Percentiles rank a stretch among this genome's conserved stretches.
Conservation (phyloP, 2,329 filamentous ascomycete species). For the Colletotrichum somersetense region DNA sequence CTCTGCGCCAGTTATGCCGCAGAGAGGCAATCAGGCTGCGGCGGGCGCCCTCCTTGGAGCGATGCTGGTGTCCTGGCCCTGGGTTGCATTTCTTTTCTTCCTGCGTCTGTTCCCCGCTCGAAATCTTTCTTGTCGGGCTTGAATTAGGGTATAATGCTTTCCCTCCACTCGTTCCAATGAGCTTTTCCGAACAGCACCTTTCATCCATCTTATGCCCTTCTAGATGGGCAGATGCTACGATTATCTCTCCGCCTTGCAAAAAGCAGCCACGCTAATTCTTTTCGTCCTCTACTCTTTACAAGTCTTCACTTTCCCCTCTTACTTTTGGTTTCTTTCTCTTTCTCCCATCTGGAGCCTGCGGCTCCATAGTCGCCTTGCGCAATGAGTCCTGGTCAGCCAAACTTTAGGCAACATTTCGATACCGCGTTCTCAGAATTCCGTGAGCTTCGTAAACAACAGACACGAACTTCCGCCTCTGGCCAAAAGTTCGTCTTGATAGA, state of each 20-base stretch:
- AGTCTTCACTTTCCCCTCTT: neutral
- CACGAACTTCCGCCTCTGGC: neutral
- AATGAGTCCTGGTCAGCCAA: neutral
- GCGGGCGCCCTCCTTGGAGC: neutral
- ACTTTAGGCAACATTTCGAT: neutral
- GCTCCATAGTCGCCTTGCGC: neutral
- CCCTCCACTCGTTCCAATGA: neutral
- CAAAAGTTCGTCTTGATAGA: constrained; percentile 3
- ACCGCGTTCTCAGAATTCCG: neutral
- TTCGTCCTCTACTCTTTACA: no score
- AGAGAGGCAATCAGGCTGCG: neutral
- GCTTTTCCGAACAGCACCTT: neutral
- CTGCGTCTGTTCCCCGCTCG: neutral
- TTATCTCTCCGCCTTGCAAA: neutral
- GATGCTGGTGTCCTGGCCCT: no score
- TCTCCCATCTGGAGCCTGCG: neutral
- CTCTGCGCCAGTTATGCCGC: neutral
- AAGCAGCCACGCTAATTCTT: neutral
- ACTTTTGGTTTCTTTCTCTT: neutral
- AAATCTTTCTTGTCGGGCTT: neutral
- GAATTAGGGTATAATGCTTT: neutral
- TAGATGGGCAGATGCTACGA: neutral
- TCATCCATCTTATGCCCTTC: neutral
- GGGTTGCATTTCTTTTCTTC: no score
- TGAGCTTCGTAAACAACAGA: neutral